Percentiles rank a stretch among this genome's conserved stretches.
Conservation (phyloP, 2,329 filamentous ascomycete genomes). For the Rasamsonia emersonii region DNA sequence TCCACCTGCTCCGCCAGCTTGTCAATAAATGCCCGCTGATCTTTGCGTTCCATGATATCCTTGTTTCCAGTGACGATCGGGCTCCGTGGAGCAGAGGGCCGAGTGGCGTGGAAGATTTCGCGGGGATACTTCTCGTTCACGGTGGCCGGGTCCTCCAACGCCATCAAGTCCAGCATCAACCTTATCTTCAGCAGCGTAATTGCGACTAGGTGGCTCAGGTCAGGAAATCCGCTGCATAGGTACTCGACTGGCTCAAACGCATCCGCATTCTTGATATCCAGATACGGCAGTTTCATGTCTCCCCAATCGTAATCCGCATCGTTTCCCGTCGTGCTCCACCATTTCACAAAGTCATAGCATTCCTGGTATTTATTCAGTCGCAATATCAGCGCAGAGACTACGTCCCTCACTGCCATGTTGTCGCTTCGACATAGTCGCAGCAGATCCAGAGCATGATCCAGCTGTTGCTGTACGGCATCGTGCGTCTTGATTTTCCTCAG, state of each 20-base stretch:
- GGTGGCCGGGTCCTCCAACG: slow-evolving; percentile 14
- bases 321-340: slow-evolving; percentile 27
- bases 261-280: slow-evolving; percentile 33
- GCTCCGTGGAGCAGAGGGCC: slow-evolving; percentile 13
- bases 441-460: slow-evolving; percentile 38
- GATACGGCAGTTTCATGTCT: slow-evolving; percentile 24
- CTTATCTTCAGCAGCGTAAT: slow-evolving; percentile 30
- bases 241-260: slow-evolving; percentile 29
- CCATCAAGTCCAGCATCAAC: slow-evolving; percentile 24
- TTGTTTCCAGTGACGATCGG: slow-evolving; percentile 14
- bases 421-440: slow-evolving; percentile 38
- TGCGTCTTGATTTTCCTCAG: slow-evolving; percentile 25
- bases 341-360: slow-evolving; percentile 44
- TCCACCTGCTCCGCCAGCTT: slow-evolving; percentile 17
- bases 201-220: slow-evolving; percentile 14
- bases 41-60: slow-evolving; percentile 10
- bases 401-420: slow-evolving; percentile 35
- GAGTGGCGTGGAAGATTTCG: slow-evolving; percentile 21
- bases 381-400: slow-evolving; percentile 36
- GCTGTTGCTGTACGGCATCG: slow-evolving; percentile 27
- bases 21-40: slow-evolving; percentile 11
- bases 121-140: slow-evolving; percentile 14
- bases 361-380: slow-evolving; percentile 44
- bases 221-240: slow-evolving; percentile 7
- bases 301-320: slow-evolving; percentile 27